Base-by-base conservation (phyloP, 1,284 basidiomycete species). In the Blastosporella zonata region DNA sequence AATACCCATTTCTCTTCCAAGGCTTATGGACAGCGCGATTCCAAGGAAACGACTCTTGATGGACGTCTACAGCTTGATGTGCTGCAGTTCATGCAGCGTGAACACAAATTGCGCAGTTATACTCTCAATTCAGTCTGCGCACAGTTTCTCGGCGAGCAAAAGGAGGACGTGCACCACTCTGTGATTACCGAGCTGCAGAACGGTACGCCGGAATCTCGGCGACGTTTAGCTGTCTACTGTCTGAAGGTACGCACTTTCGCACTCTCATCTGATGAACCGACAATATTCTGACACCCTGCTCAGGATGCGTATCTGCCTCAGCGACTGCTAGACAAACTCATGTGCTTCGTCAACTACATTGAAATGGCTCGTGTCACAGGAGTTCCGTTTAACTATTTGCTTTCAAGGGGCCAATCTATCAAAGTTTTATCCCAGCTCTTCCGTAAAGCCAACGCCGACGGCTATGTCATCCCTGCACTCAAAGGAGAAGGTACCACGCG, bases 321-420 rank as follows among this genome's bases (percentile, higher is more conserved):
- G 67, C 78, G 94, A 40, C 68, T 97, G 33, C 78, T 98, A 67
- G 94, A 97, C 67, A 97, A 97, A 62, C 76, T 98, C 34, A 97
- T 97, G 95, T 97, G 92, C 58, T 93, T 97, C 61, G 86, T 97
- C 65, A 97, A 97, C 65, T 97, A 96, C 62, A 87, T 84, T 28
- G 94, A 97, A 65, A 94, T 97, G 93, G 79, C 95, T 6, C 87
- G 94, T 67, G 95, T 97, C 2, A 97, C 94, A 0, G 94, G 94
- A 10, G 93, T 97, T n/a, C 94, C 95, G 0, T 97, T 97, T 78
- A 97, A 97, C 63, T 96, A 84, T 64, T 77, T 97, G 1, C 75
- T 97, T 6, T 79, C 92, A 7, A 82, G 94, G 33, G 94, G 94
- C 1, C 94, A 97, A 64, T 96, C 94, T 28, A 96, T 97, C 76